Base-by-base conservation (phyloP, 306 rosid species). In the Carpinus viminea region DNA sequence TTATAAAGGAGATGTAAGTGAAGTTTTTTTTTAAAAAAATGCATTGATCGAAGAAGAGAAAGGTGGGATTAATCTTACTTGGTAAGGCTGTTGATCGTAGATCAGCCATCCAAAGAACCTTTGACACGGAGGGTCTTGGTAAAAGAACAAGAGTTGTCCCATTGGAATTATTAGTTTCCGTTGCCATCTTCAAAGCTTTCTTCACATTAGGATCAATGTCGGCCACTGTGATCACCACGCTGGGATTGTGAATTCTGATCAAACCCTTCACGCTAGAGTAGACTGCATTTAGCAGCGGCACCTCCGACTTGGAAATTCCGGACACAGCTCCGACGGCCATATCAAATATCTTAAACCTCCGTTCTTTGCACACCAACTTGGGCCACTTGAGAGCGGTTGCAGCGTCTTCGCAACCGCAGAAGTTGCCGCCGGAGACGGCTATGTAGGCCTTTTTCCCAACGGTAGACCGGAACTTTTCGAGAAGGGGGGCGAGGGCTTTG, bases 81-180 rank as follows among this genome's bases (percentile, higher is more conserved):
- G 98, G 94, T 77, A 95, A 76, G 48, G 99, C 89, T 17, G 96
- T 89, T 16, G 98, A 62, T 69, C 97, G 87, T 17, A 95, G 86
- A 88, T 95, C 96, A 82, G 96, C 94, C 97, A 93, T 95, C 99
- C 99, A 95, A 74, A 93, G 98, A 80, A 90, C 99, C 73, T 85
- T 89, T 1, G 93, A 51, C 5, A 95, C 57, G 8, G 99, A 91
- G 38, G 90, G 78, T 68, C 89, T 85, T 2, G 93, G 99, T 41
- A 95, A 73, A 78, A 90, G 92, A 87, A 93, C 89, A 55, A 95
- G 72, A 24, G 92, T 72, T 3, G 98, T 95, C 6, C 43, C 81
- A 76, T 90, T 95, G 43, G 83, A 70, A 56, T 78, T 80, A 51
- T 78, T 80, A 51, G 84, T 79, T 70, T 93, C 97, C n/a, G 89